Evolutionary conservation across 2,329 filamentous ascomycete genomes (phyloP), one percentile per base, ranked within the genome.

Genomic region (Paecilomyces sp.): DNA sequence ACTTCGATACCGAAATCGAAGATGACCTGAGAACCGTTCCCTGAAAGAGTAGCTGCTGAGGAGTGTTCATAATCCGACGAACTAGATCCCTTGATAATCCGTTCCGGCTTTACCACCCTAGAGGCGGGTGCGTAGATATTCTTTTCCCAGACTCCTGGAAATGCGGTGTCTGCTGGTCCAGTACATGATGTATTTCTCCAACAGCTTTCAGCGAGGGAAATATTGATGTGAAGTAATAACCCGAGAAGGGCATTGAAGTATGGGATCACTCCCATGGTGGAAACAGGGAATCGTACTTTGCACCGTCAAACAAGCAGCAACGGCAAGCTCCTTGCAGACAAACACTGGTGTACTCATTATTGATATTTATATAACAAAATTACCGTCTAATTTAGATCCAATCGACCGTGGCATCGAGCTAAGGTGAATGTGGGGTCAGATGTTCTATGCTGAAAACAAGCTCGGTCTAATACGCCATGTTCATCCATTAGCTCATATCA

Each of bases 1-100:
- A 86, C 82, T 66, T 85, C 82, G 25, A 78, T 74, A 3, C 83
- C 83, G 66, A 86, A 86, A 68, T 86, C 84, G 59, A 84, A 83
- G 1, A 85, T 79, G 1, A 83, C 68, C n/a, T 76, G 74, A 2
- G 80, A 82, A 11, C 79, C 81, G 65, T 85, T 83, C 11, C 77
- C 75, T 8, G 64, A 62, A 4, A 82, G 67, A 1, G 64, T 66
- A 2, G 68, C 66, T 13, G 52, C 70, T 64, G 5, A 70, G 59
- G 67, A 75, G 74, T 50, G 62, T 31, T 4, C 68, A 68, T 66
- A 73, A 11, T 65, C 56, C n/a, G 62, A 41, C 15, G 36, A 41
- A n/a, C 15, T 6, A 18, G 36, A 7, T 41, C 12, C 36, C n/a
- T n/a, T 5, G 36, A 82, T 73, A 22, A 80, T 73, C 15, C 71